Conservation (phyloP, 2,329 filamentous ascomycete species). For the Chrysoporthe austroafricana region DNA sequence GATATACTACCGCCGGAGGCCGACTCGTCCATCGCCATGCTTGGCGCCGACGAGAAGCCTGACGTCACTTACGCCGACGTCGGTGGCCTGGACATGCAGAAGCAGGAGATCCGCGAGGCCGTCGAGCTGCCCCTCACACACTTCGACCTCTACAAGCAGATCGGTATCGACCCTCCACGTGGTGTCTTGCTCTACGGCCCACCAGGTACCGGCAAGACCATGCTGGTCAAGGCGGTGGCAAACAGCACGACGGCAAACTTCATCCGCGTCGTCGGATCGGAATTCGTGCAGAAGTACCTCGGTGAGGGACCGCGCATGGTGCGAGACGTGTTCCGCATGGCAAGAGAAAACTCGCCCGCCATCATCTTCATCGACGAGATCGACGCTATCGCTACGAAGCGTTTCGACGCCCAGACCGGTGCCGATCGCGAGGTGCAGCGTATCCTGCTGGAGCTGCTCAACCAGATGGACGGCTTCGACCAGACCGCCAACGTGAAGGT, state of each 20-base stretch:
- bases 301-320: slow-evolving; percentile 99
- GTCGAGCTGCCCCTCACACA: slow-evolving; percentile 96
- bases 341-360: slow-evolving; percentile 93
- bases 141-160: slow-evolving; percentile 98
- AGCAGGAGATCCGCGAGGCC: slow-evolving; percentile 97
- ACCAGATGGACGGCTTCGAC: slow-evolving; percentile 99
- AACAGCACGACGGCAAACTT: slow-evolving; percentile 98
- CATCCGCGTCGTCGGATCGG: slow-evolving; percentile 96
- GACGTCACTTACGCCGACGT: slow-evolving; percentile 98
- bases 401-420: slow-evolving; percentile 97
- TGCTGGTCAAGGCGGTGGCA: slow-evolving; percentile 97
- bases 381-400: slow-evolving; percentile 97
- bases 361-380: slow-evolving; percentile 99
- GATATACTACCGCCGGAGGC: slow-evolving; percentile 99
- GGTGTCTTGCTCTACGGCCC: slow-evolving; percentile 96
- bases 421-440: slow-evolving; percentile 98
- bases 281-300: slow-evolving; percentile 98
- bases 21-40: slow-evolving; percentile 98
- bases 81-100: slow-evolving; percentile 98
- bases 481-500: slow-evolving; percentile 99
- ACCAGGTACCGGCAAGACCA: slow-evolving; percentile 94
- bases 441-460: slow-evolving; percentile 94
- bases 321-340: slow-evolving; percentile 98
- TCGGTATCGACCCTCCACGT: slow-evolving; percentile 96
- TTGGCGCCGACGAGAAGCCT: slow-evolving; percentile 94